Base-by-base conservation (phyloP, 1,284 basidiomycete genomes). In the Sporisorium reilianum region DNA sequence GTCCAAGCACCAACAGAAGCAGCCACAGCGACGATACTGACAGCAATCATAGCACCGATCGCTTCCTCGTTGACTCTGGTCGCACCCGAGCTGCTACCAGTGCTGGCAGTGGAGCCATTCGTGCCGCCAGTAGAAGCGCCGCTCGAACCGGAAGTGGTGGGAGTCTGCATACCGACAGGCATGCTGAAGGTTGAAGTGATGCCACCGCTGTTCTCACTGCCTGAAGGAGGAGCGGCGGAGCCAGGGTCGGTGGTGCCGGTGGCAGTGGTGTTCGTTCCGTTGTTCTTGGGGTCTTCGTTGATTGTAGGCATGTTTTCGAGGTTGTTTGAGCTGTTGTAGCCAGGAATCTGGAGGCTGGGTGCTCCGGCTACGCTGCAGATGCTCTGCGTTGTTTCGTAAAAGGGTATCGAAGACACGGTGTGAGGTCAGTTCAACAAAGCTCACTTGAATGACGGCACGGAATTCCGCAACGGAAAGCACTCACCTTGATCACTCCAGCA, bases 291-390 rank as follows among this genome's bases (percentile, higher is more conserved):
- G 36, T 59, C 66, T 18, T 60, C 54, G 40, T 54, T 64, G 52
- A 73, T 49, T 1, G 51, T 73, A 7, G 71, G 71, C 65, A 74
- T 64, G 38, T 74, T 54, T 26, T 74, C 71, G 32, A 74, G 58
- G 18, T 74, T 74, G 40, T 26, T 34, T 11, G 61, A 34, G 14
- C 16, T 12, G 3, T 55, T 36, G 55, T 74, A 74, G n/a, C 71
- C 71, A 6, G 71, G 61, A 22, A 74, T 74, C 11, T 46, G 32
- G 20, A 68, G 23, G n/a, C 40, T 30, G 10, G 71, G 62, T 1
- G 46, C 55, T 11, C 65, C 65, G 3, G 53, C 32, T 5, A 49
- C 65, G 7, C 50, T 40, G 51, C 71, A 74, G 48, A 74, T 68
- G 45, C 67, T 69, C 52, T 41, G n/a, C n/a, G 7, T n/a, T 14